Evolutionary conservation across 768 basidiomycete species (phyloP).

Genomic region (Serendipita vermifera): DNA sequence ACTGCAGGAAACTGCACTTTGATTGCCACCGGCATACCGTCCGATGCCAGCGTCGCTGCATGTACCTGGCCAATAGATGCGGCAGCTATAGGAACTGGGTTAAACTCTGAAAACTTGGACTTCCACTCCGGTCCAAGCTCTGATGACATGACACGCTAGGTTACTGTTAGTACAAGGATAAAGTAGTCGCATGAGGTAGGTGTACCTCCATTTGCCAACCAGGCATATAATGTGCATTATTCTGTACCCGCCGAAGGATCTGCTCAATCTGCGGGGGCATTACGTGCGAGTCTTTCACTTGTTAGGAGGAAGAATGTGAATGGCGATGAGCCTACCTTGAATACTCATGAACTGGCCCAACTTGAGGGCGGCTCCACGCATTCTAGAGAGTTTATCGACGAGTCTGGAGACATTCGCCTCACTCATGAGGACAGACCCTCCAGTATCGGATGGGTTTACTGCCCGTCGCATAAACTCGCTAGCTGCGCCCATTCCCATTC

Average conservation of each 20-base stretch:
- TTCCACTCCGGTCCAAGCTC: slow-evolving; percentile 70
- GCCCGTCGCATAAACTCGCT: slow-evolving; percentile 71
- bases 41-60: slow-evolving; percentile 45
- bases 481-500: slow-evolving; percentile 79
- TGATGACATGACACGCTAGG: slow-evolving; percentile 53
- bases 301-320: background rate
- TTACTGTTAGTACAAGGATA: background rate
- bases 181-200: background rate
- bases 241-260: slow-evolving; percentile 83
- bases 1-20: slow-evolving; percentile 97
- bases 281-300: slow-evolving; percentile 61
- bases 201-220: slow-evolving; percentile 93
- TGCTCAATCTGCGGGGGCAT: slow-evolving; percentile 78
- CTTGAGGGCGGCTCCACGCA: slow-evolving; percentile 95
- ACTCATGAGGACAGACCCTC: slow-evolving; percentile 59
- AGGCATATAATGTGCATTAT: slow-evolving; percentile 97
- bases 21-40: slow-evolving; percentile 19
- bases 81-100: slow-evolving; percentile 80
- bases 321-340: slow-evolving; percentile 42
- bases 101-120: slow-evolving; percentile 56
- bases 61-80: slow-evolving; percentile 98
- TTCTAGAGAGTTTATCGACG: slow-evolving; percentile 83
- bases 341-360: slow-evolving; percentile 96
- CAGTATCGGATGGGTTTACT: slow-evolving; percentile 23
- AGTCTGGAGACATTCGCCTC: slow-evolving; percentile 83